Percentiles rank a stretch among this genome's conserved stretches.
Conservation (phyloP, 345 rosid genomes). For the Geranium brycei region DNA sequence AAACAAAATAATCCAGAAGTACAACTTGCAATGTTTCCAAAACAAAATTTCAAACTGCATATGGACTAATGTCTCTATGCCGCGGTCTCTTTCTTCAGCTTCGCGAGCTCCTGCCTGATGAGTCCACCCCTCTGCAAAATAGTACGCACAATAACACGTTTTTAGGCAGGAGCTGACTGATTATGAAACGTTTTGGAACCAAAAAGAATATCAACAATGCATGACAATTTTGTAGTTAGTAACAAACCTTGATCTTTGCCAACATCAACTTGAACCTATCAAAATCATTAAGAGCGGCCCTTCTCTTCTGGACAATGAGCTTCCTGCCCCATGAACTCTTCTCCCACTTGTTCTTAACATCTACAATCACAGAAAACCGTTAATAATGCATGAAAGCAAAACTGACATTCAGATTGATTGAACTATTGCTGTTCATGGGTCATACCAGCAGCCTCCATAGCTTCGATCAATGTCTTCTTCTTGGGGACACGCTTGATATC, state of each 20-base stretch:
- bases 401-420: slow-evolving; percentile 3
- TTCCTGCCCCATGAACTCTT: slow-evolving; percentile 79
- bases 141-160: too few relatives aligned
- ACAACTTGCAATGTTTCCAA: neutral
- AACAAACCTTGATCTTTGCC: slow-evolving; percentile 68
- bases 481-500: slow-evolving; percentile 67
- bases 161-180: too few relatives aligned
- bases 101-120: slow-evolving; percentile 52
- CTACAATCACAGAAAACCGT: slow-evolving; percentile 16
- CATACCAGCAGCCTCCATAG: slow-evolving; percentile 78
- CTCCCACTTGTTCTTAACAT: slow-evolving; percentile 80
- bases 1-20: too few relatives aligned
- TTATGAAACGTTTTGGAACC: too few relatives aligned
- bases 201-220: too few relatives aligned
- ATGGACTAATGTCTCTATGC: slow-evolving; percentile 6
- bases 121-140: slow-evolving; percentile 37
- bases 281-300: slow-evolving; percentile 68
- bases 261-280: slow-evolving; percentile 81
- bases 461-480: slow-evolving; percentile 61
- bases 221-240: too few relatives aligned
- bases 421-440: neutral
- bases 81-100: slow-evolving; percentile 38
- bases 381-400: neutral
- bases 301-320: slow-evolving; percentile 57
- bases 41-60: slow-evolving; percentile 6